Conservation (phyloP, 2,329 filamentous ascomycete species). For the Epichloe bromicola region DNA sequence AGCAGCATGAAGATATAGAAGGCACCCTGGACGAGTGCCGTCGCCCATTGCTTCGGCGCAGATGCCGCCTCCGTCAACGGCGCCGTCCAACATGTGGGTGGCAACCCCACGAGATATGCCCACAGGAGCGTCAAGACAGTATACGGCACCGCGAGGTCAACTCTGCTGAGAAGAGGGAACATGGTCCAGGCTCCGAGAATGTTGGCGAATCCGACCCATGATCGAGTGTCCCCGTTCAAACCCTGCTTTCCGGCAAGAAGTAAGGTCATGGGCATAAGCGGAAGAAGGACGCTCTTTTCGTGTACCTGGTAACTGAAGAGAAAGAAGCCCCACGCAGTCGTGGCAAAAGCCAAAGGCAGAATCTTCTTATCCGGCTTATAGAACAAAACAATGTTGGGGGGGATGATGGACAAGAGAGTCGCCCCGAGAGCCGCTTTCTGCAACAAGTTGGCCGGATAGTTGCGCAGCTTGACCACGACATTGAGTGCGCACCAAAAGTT, state of each 20-base stretch:
- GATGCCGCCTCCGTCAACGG: constrained; percentile 44
- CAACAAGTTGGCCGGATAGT: constrained; percentile 57
- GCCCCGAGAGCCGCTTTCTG: constrained; percentile 62
- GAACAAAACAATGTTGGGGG: constrained; percentile 69
- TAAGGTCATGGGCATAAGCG: constrained; percentile 84
- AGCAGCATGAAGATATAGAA: constrained; percentile 67
- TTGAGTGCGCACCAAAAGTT: constrained; percentile 96
- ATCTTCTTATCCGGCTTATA: constrained; percentile 63
- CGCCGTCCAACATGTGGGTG: constrained; percentile 58
- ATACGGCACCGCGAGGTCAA: constrained; percentile 76
- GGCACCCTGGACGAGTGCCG: constrained; percentile 53
- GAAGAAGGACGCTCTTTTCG: constrained; percentile 91
- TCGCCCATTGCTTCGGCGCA: constrained; percentile 34
- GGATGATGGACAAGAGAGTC: constrained; percentile 64
- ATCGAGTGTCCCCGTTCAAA: constrained; percentile 59
- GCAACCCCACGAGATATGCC: constrained; percentile 81
- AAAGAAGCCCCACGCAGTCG: constrained; percentile 93
- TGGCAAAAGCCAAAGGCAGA: constrained; percentile 66
- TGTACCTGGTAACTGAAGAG: constrained; percentile 97
- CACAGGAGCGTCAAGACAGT: constrained; percentile 73
- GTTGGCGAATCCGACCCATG: constrained; percentile 96
- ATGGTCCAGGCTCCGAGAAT: constrained; percentile 83
- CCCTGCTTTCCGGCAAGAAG: constrained; percentile 69
- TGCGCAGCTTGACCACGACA: constrained; percentile 73
- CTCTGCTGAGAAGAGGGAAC: constrained; percentile 78